Evolutionary conservation across 345 rosid genomes (phyloP).

Genomic region (Toxicodendron radicans): DNA sequence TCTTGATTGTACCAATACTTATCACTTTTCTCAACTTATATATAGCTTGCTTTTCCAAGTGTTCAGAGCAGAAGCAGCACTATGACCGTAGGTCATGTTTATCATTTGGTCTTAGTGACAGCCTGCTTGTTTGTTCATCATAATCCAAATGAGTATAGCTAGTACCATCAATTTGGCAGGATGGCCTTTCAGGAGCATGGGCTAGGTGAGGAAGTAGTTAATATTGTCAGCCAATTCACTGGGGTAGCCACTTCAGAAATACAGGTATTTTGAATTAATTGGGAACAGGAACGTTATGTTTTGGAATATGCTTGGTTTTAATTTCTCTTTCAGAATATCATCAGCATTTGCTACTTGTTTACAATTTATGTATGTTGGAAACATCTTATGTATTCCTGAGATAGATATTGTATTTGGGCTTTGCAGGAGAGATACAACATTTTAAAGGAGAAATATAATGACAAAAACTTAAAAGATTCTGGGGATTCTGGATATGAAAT

Average conservation of each 20-base stretch:
- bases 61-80: not conserved
- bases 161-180: constrained; percentile 49
- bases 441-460: constrained; percentile 55
- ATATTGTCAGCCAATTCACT: constrained; percentile 62
- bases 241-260: constrained; percentile 62
- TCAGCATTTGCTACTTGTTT: not conserved
- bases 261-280: constrained; percentile 47
- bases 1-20: not conserved
- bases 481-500: constrained; percentile 45
- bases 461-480: constrained; percentile 40
- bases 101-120: not conserved
- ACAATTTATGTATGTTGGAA: constrained; percentile 12
- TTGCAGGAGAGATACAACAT: constrained; percentile 75
- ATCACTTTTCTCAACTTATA: not conserved
- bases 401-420: constrained; percentile 22
- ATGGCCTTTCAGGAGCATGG: constrained; percentile 74
- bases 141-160: not conserved
- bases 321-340: constrained; percentile 9
- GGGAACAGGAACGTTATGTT: constrained; percentile 4
- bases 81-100: constrained; percentile 4
- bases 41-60: not conserved
- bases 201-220: constrained; percentile 63
- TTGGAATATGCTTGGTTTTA: constrained; percentile 9
- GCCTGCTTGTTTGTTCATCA: not conserved
- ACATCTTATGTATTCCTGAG: constrained; percentile 14